Conservation (phyloP, 2,329 filamentous ascomycete species). For the Graphiopsis chlorocephala region DNA sequence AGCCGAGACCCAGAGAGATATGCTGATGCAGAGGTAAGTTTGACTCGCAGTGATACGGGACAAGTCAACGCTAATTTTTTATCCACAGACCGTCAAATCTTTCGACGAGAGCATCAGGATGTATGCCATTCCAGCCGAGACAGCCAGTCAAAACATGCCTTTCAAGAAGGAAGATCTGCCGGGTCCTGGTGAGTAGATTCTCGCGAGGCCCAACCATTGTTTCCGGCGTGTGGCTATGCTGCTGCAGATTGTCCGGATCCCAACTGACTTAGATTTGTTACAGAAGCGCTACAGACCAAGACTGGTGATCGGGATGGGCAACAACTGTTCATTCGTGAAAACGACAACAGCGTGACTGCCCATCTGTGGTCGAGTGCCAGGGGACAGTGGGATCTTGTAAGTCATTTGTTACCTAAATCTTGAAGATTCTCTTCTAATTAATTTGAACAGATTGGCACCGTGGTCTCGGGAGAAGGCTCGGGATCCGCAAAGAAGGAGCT, state of each 20-base stretch:
- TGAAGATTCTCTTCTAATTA: neutral
- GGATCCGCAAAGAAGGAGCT: conserved; percentile 69
- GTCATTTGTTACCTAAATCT: neutral
- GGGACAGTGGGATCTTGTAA: conserved; percentile 32
- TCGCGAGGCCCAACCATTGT: neutral
- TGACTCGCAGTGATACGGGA: neutral
- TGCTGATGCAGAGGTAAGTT: conserved; percentile 61
- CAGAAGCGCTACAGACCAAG: conserved; percentile 75
- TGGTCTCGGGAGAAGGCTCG: conserved; percentile 82
- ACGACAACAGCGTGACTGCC: conserved; percentile 77
- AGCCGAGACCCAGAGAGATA: conserved; percentile 67
- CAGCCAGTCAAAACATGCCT: conserved; percentile 59
- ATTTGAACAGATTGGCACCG: conserved; percentile 68
- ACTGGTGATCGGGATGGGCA: conserved; percentile 95
- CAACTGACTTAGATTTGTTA: neutral
- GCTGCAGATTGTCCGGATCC: neutral
- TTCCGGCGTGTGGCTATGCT: neutral
- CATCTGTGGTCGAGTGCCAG: conserved; percentile 73
- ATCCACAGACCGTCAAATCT: conserved; percentile 50
- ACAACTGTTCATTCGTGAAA: conserved; percentile 83
- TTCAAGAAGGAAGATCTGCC: conserved; percentile 92
- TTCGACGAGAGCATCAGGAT: conserved; percentile 67
- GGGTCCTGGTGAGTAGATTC: conserved; percentile 51
- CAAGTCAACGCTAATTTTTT: neutral
- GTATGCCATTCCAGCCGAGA: conserved; percentile 50